Conservation (phyloP, 768 basidiomycete species). For the Lentinula detonsa region DNA sequence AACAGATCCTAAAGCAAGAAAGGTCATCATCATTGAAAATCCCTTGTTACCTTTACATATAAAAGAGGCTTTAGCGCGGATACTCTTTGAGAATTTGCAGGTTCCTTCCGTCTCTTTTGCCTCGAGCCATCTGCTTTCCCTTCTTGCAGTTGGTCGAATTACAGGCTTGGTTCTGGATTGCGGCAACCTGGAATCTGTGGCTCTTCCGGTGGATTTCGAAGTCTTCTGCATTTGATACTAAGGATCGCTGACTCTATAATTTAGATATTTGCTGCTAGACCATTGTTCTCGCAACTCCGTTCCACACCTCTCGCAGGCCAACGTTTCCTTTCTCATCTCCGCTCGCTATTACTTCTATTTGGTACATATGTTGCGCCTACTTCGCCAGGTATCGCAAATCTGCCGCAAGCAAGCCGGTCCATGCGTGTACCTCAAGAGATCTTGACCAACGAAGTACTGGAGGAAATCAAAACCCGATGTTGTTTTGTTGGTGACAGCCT, state of each 20-base stretch:
- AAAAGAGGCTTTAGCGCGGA: conserved; percentile 82
- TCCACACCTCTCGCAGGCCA: conserved; percentile 88
- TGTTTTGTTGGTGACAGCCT: conserved; percentile 79
- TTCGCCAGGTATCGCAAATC: conserved; percentile 59
- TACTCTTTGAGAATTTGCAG: conserved; percentile 87
- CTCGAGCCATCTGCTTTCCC: conserved; percentile 77
- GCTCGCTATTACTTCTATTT: conserved; percentile 75
- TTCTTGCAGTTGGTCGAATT: conserved; percentile 82
- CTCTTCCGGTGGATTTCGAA: conserved; percentile 58
- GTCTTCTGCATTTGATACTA: not conserved
- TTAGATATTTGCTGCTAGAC: conserved; percentile 87
- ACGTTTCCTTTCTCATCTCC: conserved; percentile 72
- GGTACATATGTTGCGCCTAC: conserved; percentile 79
- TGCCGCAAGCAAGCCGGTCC: conserved; percentile 56
- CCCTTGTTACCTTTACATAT: conserved; percentile 80
- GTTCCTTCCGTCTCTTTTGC: conserved; percentile 94
- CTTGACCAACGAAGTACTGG: conserved; percentile 73
- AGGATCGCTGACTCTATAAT: not conserved
- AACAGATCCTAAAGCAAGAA: conserved; percentile 92
- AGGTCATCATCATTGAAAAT: conserved; percentile 90
- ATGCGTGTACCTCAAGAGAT: conserved; percentile 73
- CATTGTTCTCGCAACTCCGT: conserved; percentile 74
- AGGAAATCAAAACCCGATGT: conserved; percentile 85
- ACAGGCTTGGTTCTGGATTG: conserved; percentile 93
- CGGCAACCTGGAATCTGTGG: conserved; percentile 86